Percentiles rank a stretch among this genome's conserved stretches.
Evolutionary conservation across 179 eudicot genomes (phyloP).

Genomic region (Silene vulgaris): DNA sequence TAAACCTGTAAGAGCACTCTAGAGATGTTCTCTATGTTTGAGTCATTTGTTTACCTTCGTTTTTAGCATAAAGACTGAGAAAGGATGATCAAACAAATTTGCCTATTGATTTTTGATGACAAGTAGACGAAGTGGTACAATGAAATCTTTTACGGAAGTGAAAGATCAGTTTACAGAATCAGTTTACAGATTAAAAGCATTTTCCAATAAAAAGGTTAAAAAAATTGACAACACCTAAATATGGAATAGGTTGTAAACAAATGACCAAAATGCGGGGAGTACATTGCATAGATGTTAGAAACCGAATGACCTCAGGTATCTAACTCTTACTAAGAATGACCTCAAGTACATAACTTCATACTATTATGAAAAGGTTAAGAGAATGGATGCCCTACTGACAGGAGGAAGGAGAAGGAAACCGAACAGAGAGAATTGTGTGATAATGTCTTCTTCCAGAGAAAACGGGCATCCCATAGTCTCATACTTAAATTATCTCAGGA

Average conservation of each 20-base stretch:
- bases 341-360: not conserved
- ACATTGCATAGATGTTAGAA: constrained; percentile 9
- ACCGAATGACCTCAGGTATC: not conserved
- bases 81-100: not conserved
- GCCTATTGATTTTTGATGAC: not conserved
- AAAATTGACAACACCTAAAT: not conserved
- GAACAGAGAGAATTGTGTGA: not conserved
- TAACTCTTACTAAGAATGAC: not conserved
- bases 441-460: not conserved
- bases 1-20: constrained; percentile 11
- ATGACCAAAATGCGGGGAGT: too few relatives aligned
- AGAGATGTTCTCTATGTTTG: not conserved
- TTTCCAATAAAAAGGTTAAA: not conserved
- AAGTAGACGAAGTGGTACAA: not conserved
- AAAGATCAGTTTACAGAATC: not conserved
- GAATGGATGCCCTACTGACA: not conserved
- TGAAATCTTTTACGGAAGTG: not conserved
- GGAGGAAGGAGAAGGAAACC: not conserved
- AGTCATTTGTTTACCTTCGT: not conserved
- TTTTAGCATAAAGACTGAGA: not conserved
- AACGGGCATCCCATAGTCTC: not conserved
- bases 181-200: not conserved
- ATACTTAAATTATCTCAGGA: not conserved
- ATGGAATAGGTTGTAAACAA: not conserved
- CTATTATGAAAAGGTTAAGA: not conserved